Evolutionary conservation across 768 basidiomycete species (phyloP).

Genomic region (Tricholoma furcatifolium): DNA sequence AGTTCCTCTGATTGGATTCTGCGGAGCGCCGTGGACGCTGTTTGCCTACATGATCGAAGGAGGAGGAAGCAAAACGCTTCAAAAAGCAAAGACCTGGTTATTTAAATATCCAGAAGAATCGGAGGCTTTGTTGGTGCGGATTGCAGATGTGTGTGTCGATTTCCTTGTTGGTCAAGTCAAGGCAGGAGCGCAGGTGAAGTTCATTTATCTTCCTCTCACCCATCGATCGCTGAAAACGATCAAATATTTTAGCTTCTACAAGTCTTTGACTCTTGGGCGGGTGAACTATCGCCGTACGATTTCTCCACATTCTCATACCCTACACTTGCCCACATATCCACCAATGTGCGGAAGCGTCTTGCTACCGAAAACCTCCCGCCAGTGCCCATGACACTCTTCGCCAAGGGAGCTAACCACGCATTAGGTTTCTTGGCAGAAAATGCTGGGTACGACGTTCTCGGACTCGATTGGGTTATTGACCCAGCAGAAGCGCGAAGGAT

Average conservation of each 20-base stretch:
- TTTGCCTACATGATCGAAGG: conserved; percentile 99
- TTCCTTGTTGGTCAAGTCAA: conserved; percentile 90
- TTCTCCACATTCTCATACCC: conserved; percentile 85
- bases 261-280: conserved; percentile 97
- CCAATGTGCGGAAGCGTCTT: conserved; percentile 62
- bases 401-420: conserved; percentile 88
- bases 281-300: conserved; percentile 87
- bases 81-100: conserved; percentile 92
- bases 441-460: conserved; percentile 82
- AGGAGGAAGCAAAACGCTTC: conserved; percentile 86
- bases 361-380: conserved; percentile 46
- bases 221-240: neutral
- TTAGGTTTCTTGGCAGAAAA: conserved; percentile 57
- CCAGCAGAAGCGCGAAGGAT: conserved; percentile 65
- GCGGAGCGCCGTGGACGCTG: conserved; percentile 97
- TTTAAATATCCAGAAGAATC: conserved; percentile 88
- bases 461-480: conserved; percentile 90
- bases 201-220: neutral
- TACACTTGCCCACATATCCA: conserved; percentile 69
- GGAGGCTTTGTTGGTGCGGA: conserved; percentile 68
- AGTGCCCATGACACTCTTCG: conserved; percentile 88
- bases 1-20: conserved; percentile 96
- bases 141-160: conserved; percentile 89
- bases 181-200: conserved; percentile 90
- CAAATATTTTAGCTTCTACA: conserved; percentile 70